Percentiles rank a stretch among this genome's conserved stretches.
Conservation (phyloP, 208 protist species). For the Crithidia thermophila region DNA sequence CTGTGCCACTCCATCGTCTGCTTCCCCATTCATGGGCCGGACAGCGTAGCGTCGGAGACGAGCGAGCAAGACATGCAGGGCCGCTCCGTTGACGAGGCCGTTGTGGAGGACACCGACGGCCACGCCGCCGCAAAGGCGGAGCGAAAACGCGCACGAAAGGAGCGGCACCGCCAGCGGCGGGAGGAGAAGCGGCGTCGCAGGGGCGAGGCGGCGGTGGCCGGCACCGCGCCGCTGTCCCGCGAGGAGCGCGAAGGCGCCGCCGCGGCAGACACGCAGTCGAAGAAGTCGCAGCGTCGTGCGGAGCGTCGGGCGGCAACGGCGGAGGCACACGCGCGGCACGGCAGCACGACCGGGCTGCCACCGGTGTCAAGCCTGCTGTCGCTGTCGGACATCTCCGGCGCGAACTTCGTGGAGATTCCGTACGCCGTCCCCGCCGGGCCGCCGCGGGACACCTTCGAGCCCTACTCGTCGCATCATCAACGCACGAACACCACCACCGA, state of each 20-base stretch:
- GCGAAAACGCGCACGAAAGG: not conserved
- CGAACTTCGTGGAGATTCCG: slow-evolving; percentile 35
- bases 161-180: not conserved
- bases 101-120: not conserved
- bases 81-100: not conserved
- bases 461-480: no score
- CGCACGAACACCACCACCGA: not conserved
- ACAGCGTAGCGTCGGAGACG: not conserved
- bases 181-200: not conserved
- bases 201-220: no score
- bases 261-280: no score
- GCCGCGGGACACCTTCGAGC: slow-evolving; percentile 8
- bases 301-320: not conserved
- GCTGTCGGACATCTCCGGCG: slow-evolving; percentile 8
- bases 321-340: not conserved
- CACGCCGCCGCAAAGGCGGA: not conserved
- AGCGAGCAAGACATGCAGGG: not conserved
- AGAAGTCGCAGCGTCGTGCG: not conserved
- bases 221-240: no score
- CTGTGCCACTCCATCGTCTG: slow-evolving; percentile 87
- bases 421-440: slow-evolving; percentile 31
- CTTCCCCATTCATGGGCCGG: slow-evolving; percentile 38
- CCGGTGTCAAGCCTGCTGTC: slow-evolving; percentile 6
- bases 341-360: not conserved
- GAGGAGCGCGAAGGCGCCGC: no score